Base-by-base conservation (phyloP, 768 basidiomycete genomes). In the Scleroderma bovista region DNA sequence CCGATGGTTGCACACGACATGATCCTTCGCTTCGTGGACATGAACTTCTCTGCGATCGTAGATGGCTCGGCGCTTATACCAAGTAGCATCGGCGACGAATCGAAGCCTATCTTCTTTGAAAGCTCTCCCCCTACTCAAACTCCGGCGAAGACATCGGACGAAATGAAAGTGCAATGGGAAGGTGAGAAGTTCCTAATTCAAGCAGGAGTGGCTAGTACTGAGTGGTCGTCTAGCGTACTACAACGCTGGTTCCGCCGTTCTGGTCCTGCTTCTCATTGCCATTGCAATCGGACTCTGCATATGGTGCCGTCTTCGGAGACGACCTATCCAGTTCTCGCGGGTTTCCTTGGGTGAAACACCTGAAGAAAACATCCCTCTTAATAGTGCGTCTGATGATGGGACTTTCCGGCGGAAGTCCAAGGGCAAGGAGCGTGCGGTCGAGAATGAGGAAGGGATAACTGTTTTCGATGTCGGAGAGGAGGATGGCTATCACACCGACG, bases 11-110 rank as follows among this genome's bases (percentile, higher is more conserved):
- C 94, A 3, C 93, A 97, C 65, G 96, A 99, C 67, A 97, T 98
- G 96, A 95, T 99, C 58, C 80, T 96, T 36, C 89, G 96, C 13
- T 99, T 99, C 73, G 91, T 97, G 85, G 86, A 82, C 45, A 81
- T 93, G 52, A 86, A 98, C 71, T 89, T 95, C 59, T 78, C 85
- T 22, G 76, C 81, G 2, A 77, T 97, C 50, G 73, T 84, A 2
- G 92, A 88, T 20, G 84, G 88, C 29, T 84, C 90, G 0, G 92
- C 91, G 2, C 75, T 70, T 46, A 86, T 94, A 50, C 85, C 91
- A 13, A 91, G 87, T 52, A 80, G 79, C 34, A 75, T 99, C 23
- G 96, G 94, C 12, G 74, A 75, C 37, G 72, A 80, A 31, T 69
- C 69, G n/a, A 88, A 93, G 60, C 84, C 88, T 3, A 58, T 78